These are phyloP conservation scores for Erodium trifolium DNA, from an alignment of 441 rosid genomes.

Conservation along the genomic window DNA sequence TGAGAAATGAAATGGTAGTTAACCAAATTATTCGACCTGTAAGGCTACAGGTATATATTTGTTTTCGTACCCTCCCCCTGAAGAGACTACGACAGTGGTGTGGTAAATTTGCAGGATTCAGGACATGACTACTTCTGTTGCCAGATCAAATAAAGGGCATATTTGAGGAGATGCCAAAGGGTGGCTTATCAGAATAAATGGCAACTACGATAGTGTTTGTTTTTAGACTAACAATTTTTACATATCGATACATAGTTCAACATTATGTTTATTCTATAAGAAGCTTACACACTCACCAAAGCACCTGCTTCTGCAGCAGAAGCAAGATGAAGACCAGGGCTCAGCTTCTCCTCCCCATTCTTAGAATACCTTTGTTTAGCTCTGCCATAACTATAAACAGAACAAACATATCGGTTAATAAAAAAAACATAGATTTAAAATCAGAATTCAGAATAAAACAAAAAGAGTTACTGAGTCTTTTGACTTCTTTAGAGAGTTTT, in stretches of 20 bases:
- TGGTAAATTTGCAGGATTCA: not conserved
- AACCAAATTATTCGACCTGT: slow-evolving; percentile 10
- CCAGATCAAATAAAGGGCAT: not conserved
- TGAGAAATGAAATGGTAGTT: slow-evolving; percentile 24
- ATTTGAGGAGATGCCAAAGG: not conserved
- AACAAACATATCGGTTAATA: not conserved
- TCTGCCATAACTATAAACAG: slow-evolving; percentile 60
- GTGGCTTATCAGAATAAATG: not conserved
- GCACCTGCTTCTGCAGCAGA: slow-evolving; percentile 97
- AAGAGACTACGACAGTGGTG: not conserved
- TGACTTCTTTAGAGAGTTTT: not conserved
- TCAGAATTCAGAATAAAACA: not conserved
- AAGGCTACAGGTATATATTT: not conserved
- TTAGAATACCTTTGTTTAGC: slow-evolving; percentile 72
- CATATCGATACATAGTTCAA: not conserved
- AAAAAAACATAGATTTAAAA: not conserved
- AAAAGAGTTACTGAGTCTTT: not conserved
- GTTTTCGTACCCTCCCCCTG: not conserved
- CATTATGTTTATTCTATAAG: not conserved
- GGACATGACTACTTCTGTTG: not conserved
- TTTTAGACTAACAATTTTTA: not conserved
- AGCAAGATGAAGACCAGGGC: slow-evolving; percentile 71
- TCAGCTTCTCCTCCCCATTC: slow-evolving; percentile 48
- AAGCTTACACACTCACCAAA: slow-evolving; percentile 48
- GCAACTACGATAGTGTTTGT: not conserved